Conservation (phyloP, 2,329 filamentous ascomycete genomes). For the Malbranchea cinnamomea region DNA sequence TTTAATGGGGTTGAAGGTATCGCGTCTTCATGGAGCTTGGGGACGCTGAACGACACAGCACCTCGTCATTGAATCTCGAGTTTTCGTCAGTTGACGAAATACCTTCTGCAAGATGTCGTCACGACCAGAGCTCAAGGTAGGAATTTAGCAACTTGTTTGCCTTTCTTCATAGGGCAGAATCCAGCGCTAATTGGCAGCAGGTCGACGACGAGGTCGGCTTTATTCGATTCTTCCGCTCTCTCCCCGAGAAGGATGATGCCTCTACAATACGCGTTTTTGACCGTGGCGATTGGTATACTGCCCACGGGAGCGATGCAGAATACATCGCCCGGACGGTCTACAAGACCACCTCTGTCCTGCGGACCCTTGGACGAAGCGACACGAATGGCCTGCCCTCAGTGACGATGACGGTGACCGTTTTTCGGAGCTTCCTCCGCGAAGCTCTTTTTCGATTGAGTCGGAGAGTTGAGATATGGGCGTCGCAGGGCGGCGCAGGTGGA, state of each 20-base stretch:
- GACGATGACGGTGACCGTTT: conserved; percentile 89
- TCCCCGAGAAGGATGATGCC: conserved; percentile 49
- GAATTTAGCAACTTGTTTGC: too few relatives aligned
- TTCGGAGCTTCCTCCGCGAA: conserved; percentile 87
- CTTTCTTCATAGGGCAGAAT: too few relatives aligned
- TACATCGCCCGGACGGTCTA: conserved; percentile 56
- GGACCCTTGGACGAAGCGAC: conserved; percentile 72
- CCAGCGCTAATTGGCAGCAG: too few relatives aligned
- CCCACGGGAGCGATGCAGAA: conserved; percentile 32
- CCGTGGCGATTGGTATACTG: conserved; percentile 86
- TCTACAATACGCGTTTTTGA: conserved; percentile 79
- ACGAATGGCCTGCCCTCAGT: conserved; percentile 82
- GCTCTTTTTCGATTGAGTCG: conserved; percentile 84
- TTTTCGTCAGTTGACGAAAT: background rate
- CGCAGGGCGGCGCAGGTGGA: conserved; percentile 44
- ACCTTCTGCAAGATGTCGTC: conserved; percentile 7
- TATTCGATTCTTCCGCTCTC: conserved; percentile 88
- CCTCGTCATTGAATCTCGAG: background rate
- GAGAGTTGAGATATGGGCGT: conserved; percentile 80
- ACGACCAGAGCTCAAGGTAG: conserved; percentile 9
- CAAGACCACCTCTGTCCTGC: conserved; percentile 90
- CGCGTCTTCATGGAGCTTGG: too few relatives aligned
- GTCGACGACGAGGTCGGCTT: conserved; percentile 96
- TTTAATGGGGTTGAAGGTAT: too few relatives aligned
- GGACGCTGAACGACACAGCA: too few relatives aligned